phyloP scores from a whole-genome alignment of 1,284 basidiomycete genomes.

The Afroboletus lepidellus region DNA sequence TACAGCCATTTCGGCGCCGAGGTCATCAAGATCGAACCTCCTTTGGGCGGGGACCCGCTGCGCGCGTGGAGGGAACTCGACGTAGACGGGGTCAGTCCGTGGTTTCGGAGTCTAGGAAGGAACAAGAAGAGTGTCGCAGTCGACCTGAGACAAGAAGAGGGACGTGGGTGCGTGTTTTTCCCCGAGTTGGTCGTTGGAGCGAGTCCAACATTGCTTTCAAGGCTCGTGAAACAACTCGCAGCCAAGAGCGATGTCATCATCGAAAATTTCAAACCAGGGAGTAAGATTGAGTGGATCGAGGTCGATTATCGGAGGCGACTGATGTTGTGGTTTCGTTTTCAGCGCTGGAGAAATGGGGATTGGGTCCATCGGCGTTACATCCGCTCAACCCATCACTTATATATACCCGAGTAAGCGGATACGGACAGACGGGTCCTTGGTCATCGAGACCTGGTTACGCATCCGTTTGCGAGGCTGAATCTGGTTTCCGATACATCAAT shows the following conservation, averaged over 20 bases:
- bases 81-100: conserved; percentile 65
- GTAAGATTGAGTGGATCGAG: conserved; percentile 37
- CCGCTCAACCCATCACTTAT: conserved; percentile 61
- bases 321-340: neutral
- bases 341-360: conserved; percentile 69
- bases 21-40: conserved; percentile 68
- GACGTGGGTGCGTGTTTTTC: conserved; percentile 49
- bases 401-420: conserved; percentile 71
- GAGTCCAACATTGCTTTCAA: conserved; percentile 25
- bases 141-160: conserved; percentile 58
- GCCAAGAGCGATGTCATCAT: conserved; percentile 61
- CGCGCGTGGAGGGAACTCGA: conserved; percentile 71
- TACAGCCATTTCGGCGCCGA: conserved; percentile 68
- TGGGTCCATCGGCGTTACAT: conserved; percentile 57
- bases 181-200: neutral
- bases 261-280: conserved; percentile 74
- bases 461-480: conserved; percentile 71
- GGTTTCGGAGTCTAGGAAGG: conserved; percentile 67
- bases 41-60: conserved; percentile 60
- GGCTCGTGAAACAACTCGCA: conserved; percentile 61
- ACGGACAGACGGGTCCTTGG: conserved; percentile 74
- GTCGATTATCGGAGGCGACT: conserved; percentile 3
- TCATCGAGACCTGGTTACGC: conserved; percentile 65
- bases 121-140: conserved; percentile 74
- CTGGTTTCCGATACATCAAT: conserved; percentile 71